Evolutionary conservation across 257 asterid species (phyloP).

Genomic region (Gentiana dahurica): DNA sequence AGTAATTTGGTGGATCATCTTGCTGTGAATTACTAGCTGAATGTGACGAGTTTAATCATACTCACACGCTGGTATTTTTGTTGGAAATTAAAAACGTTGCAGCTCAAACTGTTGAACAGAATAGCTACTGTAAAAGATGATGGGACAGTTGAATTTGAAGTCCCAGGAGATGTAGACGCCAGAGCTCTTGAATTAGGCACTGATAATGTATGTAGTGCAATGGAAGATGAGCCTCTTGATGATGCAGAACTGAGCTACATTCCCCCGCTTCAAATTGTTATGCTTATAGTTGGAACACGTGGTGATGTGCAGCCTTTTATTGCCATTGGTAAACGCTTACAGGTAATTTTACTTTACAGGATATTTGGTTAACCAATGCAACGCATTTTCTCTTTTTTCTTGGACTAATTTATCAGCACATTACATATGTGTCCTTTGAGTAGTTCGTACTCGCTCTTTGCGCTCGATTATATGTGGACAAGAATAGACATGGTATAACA

Average conservation of each 20-base stretch:
- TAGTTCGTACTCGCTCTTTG: too few relatives aligned
- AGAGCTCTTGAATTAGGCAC: conserved; percentile 30
- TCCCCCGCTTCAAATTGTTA: conserved; percentile 78
- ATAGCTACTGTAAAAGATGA: conserved; percentile 82
- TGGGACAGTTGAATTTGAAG: conserved; percentile 89
- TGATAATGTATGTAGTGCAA: conserved; percentile 27
- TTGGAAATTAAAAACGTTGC: conserved; percentile 52
- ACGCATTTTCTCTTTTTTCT: too few relatives aligned
- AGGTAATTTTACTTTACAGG: conserved; percentile 28
- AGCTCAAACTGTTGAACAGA: conserved; percentile 90
- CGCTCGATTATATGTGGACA: too few relatives aligned
- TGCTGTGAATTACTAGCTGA: conserved; percentile 1
- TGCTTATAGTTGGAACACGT: conserved; percentile 95
- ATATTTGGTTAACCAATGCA: too few relatives aligned
- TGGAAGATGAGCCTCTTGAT: conserved; percentile 54
- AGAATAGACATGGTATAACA: too few relatives aligned
- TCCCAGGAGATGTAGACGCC: conserved; percentile 66
- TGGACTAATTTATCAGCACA: too few relatives aligned
- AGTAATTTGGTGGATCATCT: conserved; percentile 3
- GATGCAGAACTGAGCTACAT: conserved; percentile 53
- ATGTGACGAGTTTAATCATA: conserved; percentile 1
- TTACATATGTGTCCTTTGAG: too few relatives aligned
- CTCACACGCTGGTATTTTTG: conserved; percentile 11
- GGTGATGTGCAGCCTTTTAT: conserved; percentile 98
- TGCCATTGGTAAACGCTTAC: conserved; percentile 81